phyloP scores from a whole-genome alignment of 2,329 filamentous ascomycete species.

The Fusarium transvaalense region DNA sequence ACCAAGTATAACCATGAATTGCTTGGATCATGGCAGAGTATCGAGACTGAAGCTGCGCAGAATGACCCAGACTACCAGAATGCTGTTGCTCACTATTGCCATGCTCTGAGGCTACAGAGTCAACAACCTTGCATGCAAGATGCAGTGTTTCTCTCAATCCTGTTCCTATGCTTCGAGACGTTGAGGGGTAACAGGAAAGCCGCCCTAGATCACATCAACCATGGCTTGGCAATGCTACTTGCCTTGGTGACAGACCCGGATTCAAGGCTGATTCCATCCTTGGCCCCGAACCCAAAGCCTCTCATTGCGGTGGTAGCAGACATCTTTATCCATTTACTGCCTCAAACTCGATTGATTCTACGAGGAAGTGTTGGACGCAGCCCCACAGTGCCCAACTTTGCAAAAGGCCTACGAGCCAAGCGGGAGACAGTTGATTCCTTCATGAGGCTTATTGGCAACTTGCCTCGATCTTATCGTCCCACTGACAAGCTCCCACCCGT shows the following conservation, averaged over 20 bases:
- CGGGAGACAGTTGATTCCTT: constrained; percentile 41
- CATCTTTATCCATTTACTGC: constrained; percentile 28
- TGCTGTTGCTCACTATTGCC: constrained; percentile 54
- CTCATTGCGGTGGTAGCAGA: constrained; percentile 34
- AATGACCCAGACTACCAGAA: constrained; percentile 47
- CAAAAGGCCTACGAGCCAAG: constrained; percentile 26
- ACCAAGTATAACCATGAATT: not conserved
- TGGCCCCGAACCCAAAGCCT: constrained; percentile 42
- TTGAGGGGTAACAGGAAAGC: constrained; percentile 50
- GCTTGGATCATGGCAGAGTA: not conserved
- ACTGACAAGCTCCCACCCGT: constrained; percentile 4
- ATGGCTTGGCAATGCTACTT: constrained; percentile 52
- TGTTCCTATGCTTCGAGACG: constrained; percentile 51
- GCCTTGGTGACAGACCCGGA: constrained; percentile 48
- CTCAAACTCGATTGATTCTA: constrained; percentile 33
- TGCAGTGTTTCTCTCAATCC: constrained; percentile 50
- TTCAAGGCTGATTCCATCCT: constrained; percentile 10
- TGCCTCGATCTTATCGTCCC: constrained; percentile 17
- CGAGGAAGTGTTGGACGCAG: constrained; percentile 22
- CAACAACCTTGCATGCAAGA: constrained; percentile 47
- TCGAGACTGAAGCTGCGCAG: not conserved
- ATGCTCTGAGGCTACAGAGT: constrained; percentile 51
- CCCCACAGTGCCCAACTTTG: constrained; percentile 36
- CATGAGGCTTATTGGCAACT: constrained; percentile 19
- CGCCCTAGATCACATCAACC: constrained; percentile 54